Base-by-base conservation (phyloP, 495 filamentous ascomycete species). In the Lasiosphaeris hirsuta region DNA sequence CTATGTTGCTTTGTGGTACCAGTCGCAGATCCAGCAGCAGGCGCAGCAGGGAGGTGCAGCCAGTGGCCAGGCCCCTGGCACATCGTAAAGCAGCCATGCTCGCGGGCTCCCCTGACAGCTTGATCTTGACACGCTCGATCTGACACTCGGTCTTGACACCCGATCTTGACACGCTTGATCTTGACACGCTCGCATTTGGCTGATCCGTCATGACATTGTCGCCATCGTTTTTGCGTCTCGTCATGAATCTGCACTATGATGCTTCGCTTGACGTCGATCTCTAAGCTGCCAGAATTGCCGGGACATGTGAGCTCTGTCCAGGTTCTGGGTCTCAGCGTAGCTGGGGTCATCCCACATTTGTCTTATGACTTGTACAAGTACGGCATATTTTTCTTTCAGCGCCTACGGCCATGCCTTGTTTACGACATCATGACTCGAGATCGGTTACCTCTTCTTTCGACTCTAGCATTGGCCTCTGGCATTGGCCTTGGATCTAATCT, bases 1-100 rank as follows among this genome's bases (percentile, higher is more conserved):
- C 33, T 71, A 71, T 59, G 41, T 71, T 38, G 65, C 67, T 6
- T 39, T 71, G 39, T 71, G 69, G 69, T 69, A 56, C 51, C 68
- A 71, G 45, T 66, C 65, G 14, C 59, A 60, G 53, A 57, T 69
- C n/a, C 60, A 54, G 13, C 67, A 70, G 37, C 63, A 63, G 39
- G 52, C 56, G 18, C 66, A 69, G 45, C 63, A 57, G 30, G 66
- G 69, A 38, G 61, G 63, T 34, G 68, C 48, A 44, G 46, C 58
- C 15, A n/a, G n/a, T n/a, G 36, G 55, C 58, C 61, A 59, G 54
- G 54, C 66, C n/a, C 67, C 69, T 15, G 64, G 66, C 17, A 63
- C 64, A 17, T 65, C 64, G 57, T 69, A 60, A 64, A 53, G 41
- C 49, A 45, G 56, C 60, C 64, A 52, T 69, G 56, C 51, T 51